Percentiles rank a stretch among this genome's conserved stretches.
phyloP scores from a whole-genome alignment of 2,329 filamentous ascomycete genomes.

The Chaetomium sp. region DNA sequence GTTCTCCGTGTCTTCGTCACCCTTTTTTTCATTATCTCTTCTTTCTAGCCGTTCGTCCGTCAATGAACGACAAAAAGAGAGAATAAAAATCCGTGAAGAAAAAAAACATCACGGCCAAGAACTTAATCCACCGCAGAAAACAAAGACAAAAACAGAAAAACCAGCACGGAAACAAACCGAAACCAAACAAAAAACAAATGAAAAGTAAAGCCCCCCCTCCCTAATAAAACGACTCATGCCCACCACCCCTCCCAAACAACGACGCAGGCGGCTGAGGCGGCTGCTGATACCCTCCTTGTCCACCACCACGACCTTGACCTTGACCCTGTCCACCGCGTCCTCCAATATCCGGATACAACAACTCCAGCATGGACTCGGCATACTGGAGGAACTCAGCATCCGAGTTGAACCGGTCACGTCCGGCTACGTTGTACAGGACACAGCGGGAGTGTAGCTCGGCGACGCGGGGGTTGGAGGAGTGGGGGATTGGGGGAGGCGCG shows the following conservation, averaged over 20 bases:
- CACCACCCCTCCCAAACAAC: background rate
- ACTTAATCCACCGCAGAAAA: background rate
- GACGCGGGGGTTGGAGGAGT: background rate
- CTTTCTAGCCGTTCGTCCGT: too few species aligned
- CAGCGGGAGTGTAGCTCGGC: constrained; percentile 3
- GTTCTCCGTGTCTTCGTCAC: too few species aligned
- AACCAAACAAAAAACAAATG: background rate
- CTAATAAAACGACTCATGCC: too few species aligned
- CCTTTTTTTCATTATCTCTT: too few species aligned
- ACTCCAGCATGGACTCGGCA: background rate
- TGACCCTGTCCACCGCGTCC: background rate
- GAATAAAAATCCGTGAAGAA: background rate
- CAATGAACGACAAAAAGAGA: background rate
- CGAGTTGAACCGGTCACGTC: constrained; percentile 1
- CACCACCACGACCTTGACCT: background rate
- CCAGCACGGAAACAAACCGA: background rate
- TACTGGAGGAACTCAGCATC: constrained; percentile 1
- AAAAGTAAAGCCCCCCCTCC: background rate
- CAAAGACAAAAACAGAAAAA: background rate
- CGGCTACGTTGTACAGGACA: background rate
- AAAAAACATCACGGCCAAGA: background rate
- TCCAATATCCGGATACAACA: background rate
- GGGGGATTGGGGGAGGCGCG: background rate
- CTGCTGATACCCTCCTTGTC: too few species aligned
- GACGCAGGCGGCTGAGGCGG: background rate